Conservation (phyloP, 805 yeast genomes). For the Nakazawaea siamensis region DNA sequence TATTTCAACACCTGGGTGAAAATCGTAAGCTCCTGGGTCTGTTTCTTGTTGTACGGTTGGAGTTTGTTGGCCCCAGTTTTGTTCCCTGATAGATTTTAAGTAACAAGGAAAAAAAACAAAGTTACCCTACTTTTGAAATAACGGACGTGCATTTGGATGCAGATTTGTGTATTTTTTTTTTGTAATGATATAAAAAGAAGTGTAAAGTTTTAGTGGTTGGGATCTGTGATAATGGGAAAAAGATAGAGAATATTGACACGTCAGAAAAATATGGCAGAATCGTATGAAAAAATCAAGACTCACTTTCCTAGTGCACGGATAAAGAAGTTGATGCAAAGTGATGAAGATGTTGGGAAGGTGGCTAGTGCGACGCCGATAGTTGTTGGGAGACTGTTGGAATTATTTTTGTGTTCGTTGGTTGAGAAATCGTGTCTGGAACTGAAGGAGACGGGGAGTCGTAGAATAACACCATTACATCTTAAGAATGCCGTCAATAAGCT, state of each 20-base stretch:
- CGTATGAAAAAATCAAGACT: slow-evolving; percentile 53
- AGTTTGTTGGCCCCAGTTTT: slow-evolving; percentile 83
- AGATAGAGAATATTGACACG: too few relatives aligned
- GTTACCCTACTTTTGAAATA: background rate
- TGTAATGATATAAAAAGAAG: too few relatives aligned
- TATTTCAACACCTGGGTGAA: slow-evolving; percentile 94
- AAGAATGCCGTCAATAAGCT: slow-evolving; percentile 76
- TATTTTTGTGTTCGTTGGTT: slow-evolving; percentile 83
- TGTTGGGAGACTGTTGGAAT: slow-evolving; percentile 90
- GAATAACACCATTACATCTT: slow-evolving; percentile 77
- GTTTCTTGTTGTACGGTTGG: slow-evolving; percentile 84
- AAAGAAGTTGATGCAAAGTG: slow-evolving; percentile 94
- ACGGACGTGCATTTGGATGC: too few relatives aligned
- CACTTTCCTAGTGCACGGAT: slow-evolving; percentile 91
- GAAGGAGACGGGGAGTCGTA: slow-evolving; percentile 59
- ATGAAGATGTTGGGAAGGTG: slow-evolving; percentile 96
- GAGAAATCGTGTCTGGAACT: slow-evolving; percentile 80
- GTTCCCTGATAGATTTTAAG: slow-evolving; percentile 75
- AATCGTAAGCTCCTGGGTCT: slow-evolving; percentile 86
- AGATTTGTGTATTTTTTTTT: too few relatives aligned
- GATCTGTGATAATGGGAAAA: too few relatives aligned
- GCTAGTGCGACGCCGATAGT: slow-evolving; percentile 99
- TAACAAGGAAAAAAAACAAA: background rate
- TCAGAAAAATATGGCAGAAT: slow-evolving; percentile 15
- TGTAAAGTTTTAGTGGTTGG: too few relatives aligned